Evolutionary conservation across 208 protist species (phyloP).

Genomic region (Leishmania turanica): DNA sequence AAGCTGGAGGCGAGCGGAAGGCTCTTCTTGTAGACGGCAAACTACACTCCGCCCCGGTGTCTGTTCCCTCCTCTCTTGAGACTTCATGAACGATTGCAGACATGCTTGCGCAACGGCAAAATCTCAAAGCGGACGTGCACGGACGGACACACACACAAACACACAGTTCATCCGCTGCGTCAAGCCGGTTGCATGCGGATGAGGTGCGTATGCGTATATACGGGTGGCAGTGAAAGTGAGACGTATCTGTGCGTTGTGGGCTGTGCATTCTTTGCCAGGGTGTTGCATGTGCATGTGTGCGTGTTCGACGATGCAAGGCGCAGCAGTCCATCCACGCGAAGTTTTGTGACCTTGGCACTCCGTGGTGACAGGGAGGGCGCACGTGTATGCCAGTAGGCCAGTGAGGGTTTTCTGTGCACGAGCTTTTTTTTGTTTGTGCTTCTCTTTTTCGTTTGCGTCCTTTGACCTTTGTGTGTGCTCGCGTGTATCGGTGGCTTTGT

Average conservation of each 20-base stretch:
- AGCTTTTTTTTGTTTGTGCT: neutral
- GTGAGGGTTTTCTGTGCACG: neutral
- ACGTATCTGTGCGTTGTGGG: neutral
- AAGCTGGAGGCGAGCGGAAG: constrained; percentile 58
- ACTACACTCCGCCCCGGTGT: neutral
- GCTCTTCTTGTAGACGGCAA: constrained; percentile 51
- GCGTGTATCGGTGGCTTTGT: neutral
- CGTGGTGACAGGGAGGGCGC: neutral
- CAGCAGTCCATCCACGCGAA: neutral
- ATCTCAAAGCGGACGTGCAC: neutral
- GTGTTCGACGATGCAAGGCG: neutral
- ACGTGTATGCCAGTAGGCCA: neutral
- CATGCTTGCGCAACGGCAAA: neutral
- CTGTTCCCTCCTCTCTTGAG: neutral
- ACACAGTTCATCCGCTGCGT: neutral
- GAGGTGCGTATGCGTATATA: neutral
- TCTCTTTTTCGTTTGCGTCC: neutral
- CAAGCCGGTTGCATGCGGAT: neutral
- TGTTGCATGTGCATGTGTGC: neutral
- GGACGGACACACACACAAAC: neutral
- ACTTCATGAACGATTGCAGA: neutral
- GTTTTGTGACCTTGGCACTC: neutral
- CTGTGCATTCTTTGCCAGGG: neutral
- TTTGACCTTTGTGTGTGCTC: neutral
- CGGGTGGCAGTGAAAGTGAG: neutral